These are phyloP conservation scores for Sordariomycetes sp. DNA, from an alignment of 2,329 filamentous ascomycete genomes.

Conservation along the genomic window DNA sequence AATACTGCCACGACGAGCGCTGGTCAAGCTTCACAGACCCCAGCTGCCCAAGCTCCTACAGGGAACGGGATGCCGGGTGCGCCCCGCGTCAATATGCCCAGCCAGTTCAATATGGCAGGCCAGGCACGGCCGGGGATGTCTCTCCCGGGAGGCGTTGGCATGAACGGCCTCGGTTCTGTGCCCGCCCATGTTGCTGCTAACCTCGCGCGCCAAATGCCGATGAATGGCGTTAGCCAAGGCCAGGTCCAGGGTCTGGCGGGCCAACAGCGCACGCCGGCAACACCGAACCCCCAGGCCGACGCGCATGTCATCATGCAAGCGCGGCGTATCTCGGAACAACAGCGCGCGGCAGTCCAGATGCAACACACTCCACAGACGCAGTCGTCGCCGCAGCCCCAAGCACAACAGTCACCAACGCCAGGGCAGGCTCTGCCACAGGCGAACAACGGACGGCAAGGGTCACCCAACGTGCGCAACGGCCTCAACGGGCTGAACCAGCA, in stretches of 20 bases:
- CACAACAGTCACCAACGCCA: slow-evolving; percentile 17
- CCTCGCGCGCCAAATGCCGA: slow-evolving; percentile 43
- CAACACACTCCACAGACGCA: slow-evolving; percentile 23
- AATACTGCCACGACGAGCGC: slow-evolving; percentile 18
- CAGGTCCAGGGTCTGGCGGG: slow-evolving; percentile 53
- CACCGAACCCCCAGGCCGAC: slow-evolving; percentile 35
- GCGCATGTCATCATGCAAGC: slow-evolving; percentile 50
- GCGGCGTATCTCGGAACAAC: slow-evolving; percentile 56
- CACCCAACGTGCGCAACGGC: slow-evolving; percentile 28
- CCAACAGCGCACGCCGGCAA: slow-evolving; percentile 30
- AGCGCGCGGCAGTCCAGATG: slow-evolving; percentile 37
- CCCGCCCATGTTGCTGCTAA: slow-evolving; percentile 38
- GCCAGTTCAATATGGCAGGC: slow-evolving; percentile 31
- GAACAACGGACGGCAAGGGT: slow-evolving; percentile 32
- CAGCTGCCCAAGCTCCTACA: slow-evolving; percentile 14
- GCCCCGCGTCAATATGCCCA: slow-evolving; percentile 29
- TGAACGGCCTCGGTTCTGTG: slow-evolving; percentile 37
- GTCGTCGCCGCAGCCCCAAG: slow-evolving; percentile 12
- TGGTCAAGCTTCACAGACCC: slow-evolving; percentile 8
- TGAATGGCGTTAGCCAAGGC: slow-evolving; percentile 55
- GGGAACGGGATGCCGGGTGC: slow-evolving; percentile 16
- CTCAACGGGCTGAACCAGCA: slow-evolving; percentile 38
- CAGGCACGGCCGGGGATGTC: slow-evolving; percentile 41
- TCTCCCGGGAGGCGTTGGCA: slow-evolving; percentile 33
- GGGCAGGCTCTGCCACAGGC: slow-evolving; percentile 19